phyloP scores from a whole-genome alignment of 1,139 yeast genomes.

The Taphrina flavorubra region DNA sequence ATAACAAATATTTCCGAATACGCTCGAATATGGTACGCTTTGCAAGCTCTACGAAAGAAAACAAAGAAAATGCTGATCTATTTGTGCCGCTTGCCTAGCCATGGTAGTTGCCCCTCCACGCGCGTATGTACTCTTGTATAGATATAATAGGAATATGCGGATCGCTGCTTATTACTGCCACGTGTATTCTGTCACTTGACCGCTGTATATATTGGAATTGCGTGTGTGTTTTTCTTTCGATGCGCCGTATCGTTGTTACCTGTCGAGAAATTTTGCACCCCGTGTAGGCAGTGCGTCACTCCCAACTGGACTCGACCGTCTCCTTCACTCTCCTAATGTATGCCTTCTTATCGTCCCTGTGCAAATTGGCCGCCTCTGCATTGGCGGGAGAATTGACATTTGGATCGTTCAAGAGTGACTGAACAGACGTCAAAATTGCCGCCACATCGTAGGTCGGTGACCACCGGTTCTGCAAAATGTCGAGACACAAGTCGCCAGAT shows the following conservation, averaged over 20 bases:
- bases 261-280: neutral
- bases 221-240: neutral
- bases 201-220: too few species aligned
- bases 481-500: constrained; percentile 92
- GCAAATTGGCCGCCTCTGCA: constrained; percentile 95
- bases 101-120: neutral
- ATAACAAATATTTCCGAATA: neutral
- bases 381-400: constrained; percentile 97
- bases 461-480: constrained; percentile 96
- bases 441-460: constrained; percentile 98
- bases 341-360: constrained; percentile 92
- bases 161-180: too few species aligned
- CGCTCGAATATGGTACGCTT: neutral
- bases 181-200: too few species aligned
- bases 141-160: too few species aligned
- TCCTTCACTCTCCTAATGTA: constrained; percentile 89
- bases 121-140: neutral
- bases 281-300: neutral
- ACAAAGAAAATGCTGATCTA: neutral
- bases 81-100: neutral
- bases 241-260: neutral
- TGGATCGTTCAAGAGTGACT: constrained; percentile 85
- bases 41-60: too few species aligned
- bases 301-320: constrained; percentile 93
- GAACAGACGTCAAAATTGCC: constrained; percentile 86